phyloP scores from a whole-genome alignment of 345 rosid genomes.

The Moricandia arvensis region DNA sequence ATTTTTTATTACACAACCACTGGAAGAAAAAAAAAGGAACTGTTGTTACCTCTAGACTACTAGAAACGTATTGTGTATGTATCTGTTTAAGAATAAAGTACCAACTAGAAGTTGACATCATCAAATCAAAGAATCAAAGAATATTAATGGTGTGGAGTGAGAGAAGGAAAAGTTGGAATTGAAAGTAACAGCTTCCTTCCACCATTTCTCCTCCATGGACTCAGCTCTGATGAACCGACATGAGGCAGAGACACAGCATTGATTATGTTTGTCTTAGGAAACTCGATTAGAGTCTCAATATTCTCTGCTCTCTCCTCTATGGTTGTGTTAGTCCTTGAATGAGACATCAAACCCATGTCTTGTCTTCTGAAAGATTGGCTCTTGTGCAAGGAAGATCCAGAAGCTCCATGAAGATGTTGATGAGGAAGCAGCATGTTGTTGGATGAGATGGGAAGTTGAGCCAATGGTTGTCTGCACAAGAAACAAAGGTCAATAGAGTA shows the following conservation, averaged over 20 bases:
- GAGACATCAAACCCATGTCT: constrained; percentile 12
- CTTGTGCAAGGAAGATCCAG: constrained; percentile 20
- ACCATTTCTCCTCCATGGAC: constrained; percentile 55
- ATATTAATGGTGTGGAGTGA: constrained; percentile 49
- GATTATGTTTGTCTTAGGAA: constrained; percentile 45
- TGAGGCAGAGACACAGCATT: constrained; percentile 82
- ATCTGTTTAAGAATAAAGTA: neutral
- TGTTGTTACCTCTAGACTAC: neutral
- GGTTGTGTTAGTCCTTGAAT: constrained; percentile 41
- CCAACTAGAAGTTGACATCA: constrained; percentile 25
- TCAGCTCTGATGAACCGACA: neutral
- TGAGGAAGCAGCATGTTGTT: constrained; percentile 55
- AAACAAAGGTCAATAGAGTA: constrained; percentile 3
- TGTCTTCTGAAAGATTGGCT: constrained; percentile 10
- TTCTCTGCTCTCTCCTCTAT: constrained; percentile 48
- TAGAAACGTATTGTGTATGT: neutral
- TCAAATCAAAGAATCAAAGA: constrained; percentile 24
- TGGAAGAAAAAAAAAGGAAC: neutral
- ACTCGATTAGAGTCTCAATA: constrained; percentile 44
- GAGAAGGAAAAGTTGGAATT: constrained; percentile 92
- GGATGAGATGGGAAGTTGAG: constrained; percentile 59
- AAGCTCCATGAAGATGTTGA: constrained; percentile 17
- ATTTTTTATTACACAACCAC: neutral
- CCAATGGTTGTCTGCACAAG: constrained; percentile 54
- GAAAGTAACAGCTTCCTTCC: constrained; percentile 79